These are phyloP conservation scores for Colletotrichum orchidophilum DNA, from an alignment of 2,329 filamentous ascomycete genomes.

Conservation along the genomic window DNA sequence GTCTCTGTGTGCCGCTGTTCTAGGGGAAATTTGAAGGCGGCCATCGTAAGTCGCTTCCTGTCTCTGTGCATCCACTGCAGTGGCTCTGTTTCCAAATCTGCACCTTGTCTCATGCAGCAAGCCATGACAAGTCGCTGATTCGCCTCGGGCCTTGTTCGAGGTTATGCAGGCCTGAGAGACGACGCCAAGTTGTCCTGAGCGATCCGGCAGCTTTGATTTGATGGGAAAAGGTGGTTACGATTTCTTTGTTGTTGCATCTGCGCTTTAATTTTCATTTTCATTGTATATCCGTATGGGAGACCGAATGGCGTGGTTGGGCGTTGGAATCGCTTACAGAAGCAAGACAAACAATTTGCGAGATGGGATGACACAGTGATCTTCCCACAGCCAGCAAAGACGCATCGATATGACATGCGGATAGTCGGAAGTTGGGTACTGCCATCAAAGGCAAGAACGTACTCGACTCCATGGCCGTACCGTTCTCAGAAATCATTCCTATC, in stretches of 20 bases:
- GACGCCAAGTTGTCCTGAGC: not conserved
- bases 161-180: conserved; percentile 13
- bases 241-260: not conserved
- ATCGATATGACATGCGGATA: not conserved
- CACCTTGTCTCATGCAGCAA: conserved; percentile 24
- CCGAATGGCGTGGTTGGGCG: not conserved
- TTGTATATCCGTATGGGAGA: not conserved
- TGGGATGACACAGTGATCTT: not conserved
- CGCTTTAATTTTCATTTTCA: not conserved
- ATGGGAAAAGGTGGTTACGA: not conserved
- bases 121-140: conserved; percentile 19
- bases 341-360: not conserved
- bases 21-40: not conserved
- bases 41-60: not conserved
- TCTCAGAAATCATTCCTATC: not conserved
- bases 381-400: not conserved
- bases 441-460: too few relatives aligned
- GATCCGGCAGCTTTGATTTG: conserved; percentile 9
- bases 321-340: not conserved
- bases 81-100: conserved; percentile 29
- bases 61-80: conserved; percentile 7
- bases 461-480: too few relatives aligned
- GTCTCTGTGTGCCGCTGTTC: not conserved
- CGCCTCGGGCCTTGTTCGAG: not conserved
- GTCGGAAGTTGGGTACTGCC: not conserved